Percentiles rank a stretch among this genome's conserved stretches.
These are phyloP conservation scores for Cercospora brassicicola DNA, from an alignment of 2,329 filamentous ascomycete genomes.

Conservation along the genomic window DNA sequence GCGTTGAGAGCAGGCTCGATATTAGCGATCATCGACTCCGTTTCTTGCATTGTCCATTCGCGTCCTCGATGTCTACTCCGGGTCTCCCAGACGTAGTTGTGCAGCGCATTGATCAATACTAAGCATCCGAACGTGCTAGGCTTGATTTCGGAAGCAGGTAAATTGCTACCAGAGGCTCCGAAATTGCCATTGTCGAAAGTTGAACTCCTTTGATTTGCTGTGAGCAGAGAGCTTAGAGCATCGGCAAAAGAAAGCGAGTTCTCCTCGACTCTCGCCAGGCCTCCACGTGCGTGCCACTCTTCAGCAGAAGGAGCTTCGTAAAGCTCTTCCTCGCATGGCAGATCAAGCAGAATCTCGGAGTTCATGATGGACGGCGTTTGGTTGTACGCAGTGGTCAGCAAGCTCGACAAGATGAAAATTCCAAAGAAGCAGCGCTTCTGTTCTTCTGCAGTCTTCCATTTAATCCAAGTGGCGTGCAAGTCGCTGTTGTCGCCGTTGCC, in stretches of 20 bases:
- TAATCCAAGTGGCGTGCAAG: conserved; percentile 76
- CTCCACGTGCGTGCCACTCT: conserved; percentile 77
- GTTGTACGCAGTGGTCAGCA: conserved; percentile 90
- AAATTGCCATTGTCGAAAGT: conserved; percentile 30
- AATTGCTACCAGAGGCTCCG: conserved; percentile 21
- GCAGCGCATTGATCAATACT: conserved; percentile 86
- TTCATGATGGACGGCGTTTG: conserved; percentile 88
- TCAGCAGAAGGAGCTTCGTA: conserved; percentile 81
- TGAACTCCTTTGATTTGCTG: conserved; percentile 64
- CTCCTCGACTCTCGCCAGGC: conserved; percentile 65
- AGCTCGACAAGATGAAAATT: conserved; percentile 86
- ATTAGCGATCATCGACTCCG: conserved; percentile 91
- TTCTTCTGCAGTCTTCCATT: conserved; percentile 86
- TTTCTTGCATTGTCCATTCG: conserved; percentile 87
- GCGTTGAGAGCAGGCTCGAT: conserved; percentile 91
- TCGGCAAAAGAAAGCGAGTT: conserved; percentile 77
- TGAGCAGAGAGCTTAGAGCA: conserved; percentile 76
- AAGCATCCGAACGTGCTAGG: conserved; percentile 92
- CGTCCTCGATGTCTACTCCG: conserved; percentile 84
- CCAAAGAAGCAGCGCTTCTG: conserved; percentile 89
- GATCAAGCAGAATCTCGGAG: conserved; percentile 83
- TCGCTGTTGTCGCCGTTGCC: conserved; percentile 30
- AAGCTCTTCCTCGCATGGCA: conserved; percentile 90
- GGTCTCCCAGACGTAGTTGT: conserved; percentile 99
- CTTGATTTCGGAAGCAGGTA: conserved; percentile 55